A percentile compares a stretch with the other conserved stretches of the same genome.
Conservation (phyloP, 305 asterid genomes). For the Solanum chacoense region DNA sequence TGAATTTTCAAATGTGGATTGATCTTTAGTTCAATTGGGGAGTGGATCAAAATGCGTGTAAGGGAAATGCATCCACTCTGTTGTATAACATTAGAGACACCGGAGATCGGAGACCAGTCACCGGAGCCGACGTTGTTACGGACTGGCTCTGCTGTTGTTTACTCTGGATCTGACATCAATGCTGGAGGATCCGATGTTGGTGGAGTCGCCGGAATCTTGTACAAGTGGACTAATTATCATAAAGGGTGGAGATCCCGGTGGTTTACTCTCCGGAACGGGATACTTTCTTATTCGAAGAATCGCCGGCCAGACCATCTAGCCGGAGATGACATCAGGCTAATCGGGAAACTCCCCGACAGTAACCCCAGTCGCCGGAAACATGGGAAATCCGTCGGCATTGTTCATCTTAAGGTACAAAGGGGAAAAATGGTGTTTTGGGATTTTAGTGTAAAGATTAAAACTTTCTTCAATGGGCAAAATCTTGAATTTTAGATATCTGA, state of each 20-base stretch:
- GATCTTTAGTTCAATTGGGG: background rate
- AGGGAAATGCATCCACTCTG: constrained; percentile 92
- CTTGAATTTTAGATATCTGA: constrained; percentile 26
- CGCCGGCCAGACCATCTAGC: constrained; percentile 28
- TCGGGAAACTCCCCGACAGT: constrained; percentile 26
- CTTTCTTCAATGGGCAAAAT: constrained; percentile 21
- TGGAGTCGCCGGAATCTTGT: constrained; percentile 62
- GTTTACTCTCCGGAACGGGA: constrained; percentile 51
- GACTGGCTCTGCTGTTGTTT: constrained; percentile 57
- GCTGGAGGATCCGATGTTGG: constrained; percentile 59
- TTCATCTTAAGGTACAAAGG: constrained; percentile 56
- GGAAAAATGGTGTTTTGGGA: constrained; percentile 19
- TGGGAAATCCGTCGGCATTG: constrained; percentile 53
- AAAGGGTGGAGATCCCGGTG: constrained; percentile 97
- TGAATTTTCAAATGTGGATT: background rate
- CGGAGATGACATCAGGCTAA: constrained; percentile 31
- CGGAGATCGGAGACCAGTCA: constrained; percentile 48
- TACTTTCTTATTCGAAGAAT: constrained; percentile 40
- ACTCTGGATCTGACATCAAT: constrained; percentile 57
- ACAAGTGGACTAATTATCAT: constrained; percentile 89
- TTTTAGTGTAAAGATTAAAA: constrained; percentile 4
- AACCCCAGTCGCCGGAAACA: constrained; percentile 19
- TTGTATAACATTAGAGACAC: constrained; percentile 69
- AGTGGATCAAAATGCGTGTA: constrained; percentile 65
- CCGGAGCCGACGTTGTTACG: constrained; percentile 62